A percentile compares a stretch with the other conserved stretches of the same genome.
phyloP scores from a whole-genome alignment of 257 asterid species.

The Scutellaria minor region DNA sequence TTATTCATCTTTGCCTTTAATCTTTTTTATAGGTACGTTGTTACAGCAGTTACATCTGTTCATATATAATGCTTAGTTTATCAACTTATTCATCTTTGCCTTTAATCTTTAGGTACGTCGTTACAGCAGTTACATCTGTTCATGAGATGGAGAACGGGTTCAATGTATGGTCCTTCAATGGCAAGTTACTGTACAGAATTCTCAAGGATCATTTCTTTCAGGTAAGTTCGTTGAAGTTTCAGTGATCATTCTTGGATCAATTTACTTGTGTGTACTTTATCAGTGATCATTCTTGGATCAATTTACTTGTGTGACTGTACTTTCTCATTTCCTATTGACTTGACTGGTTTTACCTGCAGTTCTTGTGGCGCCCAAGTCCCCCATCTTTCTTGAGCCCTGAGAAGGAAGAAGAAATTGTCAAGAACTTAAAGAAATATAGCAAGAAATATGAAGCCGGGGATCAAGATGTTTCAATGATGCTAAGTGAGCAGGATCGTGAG shows the following conservation, averaged over 20 bases:
- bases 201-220: conserved; percentile 93
- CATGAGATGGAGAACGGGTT: conserved; percentile 99
- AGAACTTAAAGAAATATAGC: conserved; percentile 79
- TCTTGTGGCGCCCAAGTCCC: conserved; percentile 94
- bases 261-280: no score
- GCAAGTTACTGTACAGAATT: conserved; percentile 79
- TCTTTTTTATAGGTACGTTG: conserved; percentile 47
- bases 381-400: conserved; percentile 77
- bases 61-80: no score
- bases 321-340: neutral
- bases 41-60: conserved; percentile 89
- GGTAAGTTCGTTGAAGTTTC: conserved; percentile 46
- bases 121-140: conserved; percentile 89
- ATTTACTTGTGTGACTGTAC: neutral
- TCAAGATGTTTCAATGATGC: conserved; percentile 77
- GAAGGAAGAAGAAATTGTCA: conserved; percentile 87
- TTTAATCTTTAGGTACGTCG: conserved; percentile 67
- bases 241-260: neutral
- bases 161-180: conserved; percentile 86
- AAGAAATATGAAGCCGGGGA: conserved; percentile 83
- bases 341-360: conserved; percentile 50
- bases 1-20: no score
- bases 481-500: conserved; percentile 89
- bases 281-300: neutral
- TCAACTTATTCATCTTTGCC: neutral